Percentiles rank a stretch among this genome's conserved stretches.
Evolutionary conservation across 768 basidiomycete genomes (phyloP).

Genomic region (Favolaschia claudopus): DNA sequence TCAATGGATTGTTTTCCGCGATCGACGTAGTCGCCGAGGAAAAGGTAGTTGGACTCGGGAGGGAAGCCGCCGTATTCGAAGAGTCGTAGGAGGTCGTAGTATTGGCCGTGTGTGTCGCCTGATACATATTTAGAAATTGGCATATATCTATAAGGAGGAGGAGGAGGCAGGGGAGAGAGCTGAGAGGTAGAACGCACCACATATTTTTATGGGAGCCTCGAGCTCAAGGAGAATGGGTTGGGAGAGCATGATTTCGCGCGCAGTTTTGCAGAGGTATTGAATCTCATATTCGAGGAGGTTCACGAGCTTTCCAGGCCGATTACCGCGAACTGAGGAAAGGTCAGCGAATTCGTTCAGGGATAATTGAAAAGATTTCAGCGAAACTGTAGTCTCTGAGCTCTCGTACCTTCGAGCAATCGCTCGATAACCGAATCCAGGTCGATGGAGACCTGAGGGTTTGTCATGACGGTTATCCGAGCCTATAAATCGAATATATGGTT

Average conservation of each 20-base stretch:
- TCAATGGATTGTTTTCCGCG: slow-evolving; percentile 4
- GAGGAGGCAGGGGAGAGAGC: too few species aligned
- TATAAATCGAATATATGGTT: too few species aligned
- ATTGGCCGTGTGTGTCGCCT: slow-evolving; percentile 17
- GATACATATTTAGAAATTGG: neutral
- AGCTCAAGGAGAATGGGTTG: slow-evolving; percentile 15
- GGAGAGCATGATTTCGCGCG: neutral
- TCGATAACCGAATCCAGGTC: slow-evolving; percentile 89
- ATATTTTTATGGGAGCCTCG: slow-evolving; percentile 15
- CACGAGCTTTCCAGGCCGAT: neutral
- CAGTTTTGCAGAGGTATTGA: neutral
- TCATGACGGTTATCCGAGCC: too few species aligned
- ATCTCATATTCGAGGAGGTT: slow-evolving; percentile 1
- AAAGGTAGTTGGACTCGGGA: slow-evolving; percentile 12
- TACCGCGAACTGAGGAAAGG: slow-evolving; percentile 10
- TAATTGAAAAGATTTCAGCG: too few species aligned
- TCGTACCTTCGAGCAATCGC: slow-evolving; percentile 83
- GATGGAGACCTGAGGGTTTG: slow-evolving; percentile 51
- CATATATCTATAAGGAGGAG: too few species aligned
- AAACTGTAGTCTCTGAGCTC: too few species aligned
- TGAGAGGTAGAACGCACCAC: neutral
- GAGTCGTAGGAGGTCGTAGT: slow-evolving; percentile 16
- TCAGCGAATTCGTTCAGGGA: too few species aligned
- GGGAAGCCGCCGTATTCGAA: slow-evolving; percentile 16
- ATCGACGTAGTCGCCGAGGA: slow-evolving; percentile 15